These are phyloP conservation scores for Trypanosoma cruzi DNA, from an alignment of 208 protist genomes.

Conservation along the genomic window DNA sequence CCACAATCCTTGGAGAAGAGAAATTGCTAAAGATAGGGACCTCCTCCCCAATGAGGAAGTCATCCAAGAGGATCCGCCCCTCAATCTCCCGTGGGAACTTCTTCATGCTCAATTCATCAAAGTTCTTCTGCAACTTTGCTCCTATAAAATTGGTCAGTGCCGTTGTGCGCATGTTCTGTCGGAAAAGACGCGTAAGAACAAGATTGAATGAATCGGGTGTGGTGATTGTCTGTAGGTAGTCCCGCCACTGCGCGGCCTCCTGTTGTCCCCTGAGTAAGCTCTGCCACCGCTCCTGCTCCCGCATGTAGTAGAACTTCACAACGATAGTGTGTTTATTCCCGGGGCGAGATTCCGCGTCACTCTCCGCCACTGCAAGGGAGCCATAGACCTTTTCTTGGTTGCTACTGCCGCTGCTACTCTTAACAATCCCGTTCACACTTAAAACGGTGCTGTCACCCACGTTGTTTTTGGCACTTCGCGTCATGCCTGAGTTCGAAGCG, in stretches of 20 bases:
- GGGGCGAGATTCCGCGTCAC: background rate
- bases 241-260: constrained; percentile 65
- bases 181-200: constrained; percentile 74
- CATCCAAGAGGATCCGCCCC: constrained; percentile 75
- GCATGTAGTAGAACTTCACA: constrained; percentile 59
- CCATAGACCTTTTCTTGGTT: background rate
- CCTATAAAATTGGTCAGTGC: constrained; percentile 49
- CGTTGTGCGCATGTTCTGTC: constrained; percentile 68
- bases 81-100: constrained; percentile 82
- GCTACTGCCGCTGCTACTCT: background rate
- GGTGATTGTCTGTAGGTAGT: constrained; percentile 56
- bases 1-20: constrained; percentile 51
- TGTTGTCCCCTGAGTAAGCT: constrained; percentile 46
- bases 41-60: constrained; percentile 66
- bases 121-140: constrained; percentile 59
- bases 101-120: constrained; percentile 50
- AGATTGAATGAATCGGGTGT: constrained; percentile 75
- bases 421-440: background rate
- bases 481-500: background rate
- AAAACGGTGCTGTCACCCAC: background rate
- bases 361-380: background rate
- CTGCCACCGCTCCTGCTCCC: constrained; percentile 73
- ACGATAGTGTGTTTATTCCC: background rate
- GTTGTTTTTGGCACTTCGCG: background rate
- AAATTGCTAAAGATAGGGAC: constrained; percentile 79